Evolutionary conservation across 2,329 filamentous ascomycete species (phyloP).

Genomic region (Lasiodiplodia hormozganensis): DNA sequence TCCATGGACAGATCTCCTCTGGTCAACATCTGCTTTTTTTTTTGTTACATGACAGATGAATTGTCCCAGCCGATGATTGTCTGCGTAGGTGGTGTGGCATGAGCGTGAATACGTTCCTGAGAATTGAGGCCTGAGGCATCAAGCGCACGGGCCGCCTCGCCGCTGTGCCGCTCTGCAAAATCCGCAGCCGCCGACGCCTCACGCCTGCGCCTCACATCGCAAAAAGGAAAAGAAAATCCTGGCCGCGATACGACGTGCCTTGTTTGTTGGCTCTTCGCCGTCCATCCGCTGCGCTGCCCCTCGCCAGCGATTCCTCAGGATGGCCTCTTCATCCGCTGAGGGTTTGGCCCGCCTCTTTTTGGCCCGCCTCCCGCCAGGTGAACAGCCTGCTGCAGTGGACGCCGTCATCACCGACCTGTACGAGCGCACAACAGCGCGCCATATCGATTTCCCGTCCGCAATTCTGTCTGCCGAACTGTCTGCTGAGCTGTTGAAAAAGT

Average conservation of each 20-base stretch:
- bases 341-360: constrained; percentile 29
- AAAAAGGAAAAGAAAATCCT: constrained; percentile 1
- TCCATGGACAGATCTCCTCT: too few species aligned
- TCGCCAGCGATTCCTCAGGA: background rate
- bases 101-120: too few species aligned
- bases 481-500: constrained; percentile 26
- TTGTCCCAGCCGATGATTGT: background rate
- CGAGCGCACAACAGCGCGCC: background rate
- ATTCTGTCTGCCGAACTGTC: constrained; percentile 27
- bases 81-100: background rate
- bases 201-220: background rate
- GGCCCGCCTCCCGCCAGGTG: constrained; percentile 24
- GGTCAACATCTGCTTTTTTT: too few species aligned
- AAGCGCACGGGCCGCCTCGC: background rate
- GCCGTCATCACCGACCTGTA: constrained; percentile 20
- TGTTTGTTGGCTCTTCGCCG: background rate
- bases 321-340: constrained; percentile 27
- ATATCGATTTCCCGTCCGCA: constrained; percentile 14
- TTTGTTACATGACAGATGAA: too few species aligned
- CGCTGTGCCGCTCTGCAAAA: background rate
- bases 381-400: constrained; percentile 21
- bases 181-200: background rate
- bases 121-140: background rate
- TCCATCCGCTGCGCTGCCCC: background rate
- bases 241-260: background rate